phyloP scores from a whole-genome alignment of 345 rosid genomes.

The Hibiscus syriacus region DNA sequence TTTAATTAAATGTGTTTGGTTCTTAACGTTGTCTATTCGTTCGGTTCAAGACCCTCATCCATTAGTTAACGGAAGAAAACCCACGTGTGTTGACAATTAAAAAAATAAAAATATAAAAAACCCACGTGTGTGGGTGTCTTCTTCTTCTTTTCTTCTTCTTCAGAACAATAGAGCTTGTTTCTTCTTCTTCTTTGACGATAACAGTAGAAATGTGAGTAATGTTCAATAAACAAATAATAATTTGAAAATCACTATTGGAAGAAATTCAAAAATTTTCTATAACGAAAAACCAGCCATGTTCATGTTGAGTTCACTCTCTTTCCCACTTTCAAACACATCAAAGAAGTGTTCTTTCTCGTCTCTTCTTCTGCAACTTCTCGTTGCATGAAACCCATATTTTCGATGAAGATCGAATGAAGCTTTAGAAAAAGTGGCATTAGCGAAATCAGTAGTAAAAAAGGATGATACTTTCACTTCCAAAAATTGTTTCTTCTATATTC shows the following conservation, averaged over 20 bases:
- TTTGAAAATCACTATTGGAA: background rate
- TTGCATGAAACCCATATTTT: constrained; percentile 26
- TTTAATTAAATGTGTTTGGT: too few species aligned
- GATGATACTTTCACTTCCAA: too few species aligned
- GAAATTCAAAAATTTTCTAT: constrained; percentile 7
- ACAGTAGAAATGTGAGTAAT: background rate
- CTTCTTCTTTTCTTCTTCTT: too few species aligned
- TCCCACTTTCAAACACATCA: constrained; percentile 14
- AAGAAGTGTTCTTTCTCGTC: too few species aligned
- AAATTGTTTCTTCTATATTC: too few species aligned
- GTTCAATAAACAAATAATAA: background rate
- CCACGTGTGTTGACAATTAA: too few species aligned
- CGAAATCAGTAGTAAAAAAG: background rate
- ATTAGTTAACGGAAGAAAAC: too few species aligned
- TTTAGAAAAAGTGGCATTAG: background rate
- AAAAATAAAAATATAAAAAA: too few species aligned
- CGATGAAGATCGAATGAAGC: background rate
- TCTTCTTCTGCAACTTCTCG: background rate
- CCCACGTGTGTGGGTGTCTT: too few species aligned
- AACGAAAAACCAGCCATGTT: background rate
- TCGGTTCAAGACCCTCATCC: too few species aligned
- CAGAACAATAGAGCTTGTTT: too few species aligned
- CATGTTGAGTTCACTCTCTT: background rate
- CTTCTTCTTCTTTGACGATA: background rate
- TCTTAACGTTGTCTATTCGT: too few species aligned